These are phyloP conservation scores for Helicocarpus griseus DNA, from an alignment of 2,329 filamentous ascomycete species.

Conservation along the genomic window DNA sequence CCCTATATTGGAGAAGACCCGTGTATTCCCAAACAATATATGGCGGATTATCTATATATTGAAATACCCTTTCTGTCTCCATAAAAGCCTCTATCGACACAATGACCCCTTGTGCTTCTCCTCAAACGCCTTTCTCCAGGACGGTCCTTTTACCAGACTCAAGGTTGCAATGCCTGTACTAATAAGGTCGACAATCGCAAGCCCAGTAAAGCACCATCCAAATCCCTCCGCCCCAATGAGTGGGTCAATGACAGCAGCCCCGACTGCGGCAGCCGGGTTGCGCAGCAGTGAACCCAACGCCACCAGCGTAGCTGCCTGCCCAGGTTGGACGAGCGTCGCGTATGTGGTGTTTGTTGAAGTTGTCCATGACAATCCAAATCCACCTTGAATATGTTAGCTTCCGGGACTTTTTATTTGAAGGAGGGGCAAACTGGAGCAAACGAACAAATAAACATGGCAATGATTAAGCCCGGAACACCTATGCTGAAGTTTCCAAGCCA, in stretches of 20 bases:
- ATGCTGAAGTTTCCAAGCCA: constrained; percentile 3
- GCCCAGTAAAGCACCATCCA: constrained; percentile 5
- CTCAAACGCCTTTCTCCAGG: constrained; percentile 2
- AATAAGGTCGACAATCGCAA: constrained; percentile 1
- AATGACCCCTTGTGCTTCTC: background rate
- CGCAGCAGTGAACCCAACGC: constrained; percentile 2
- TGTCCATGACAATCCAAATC: constrained; percentile 3
- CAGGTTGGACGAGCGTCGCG: constrained; percentile 1
- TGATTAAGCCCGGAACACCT: background rate
- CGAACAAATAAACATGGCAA: constrained; percentile 1
- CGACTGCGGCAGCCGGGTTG: constrained; percentile 3
- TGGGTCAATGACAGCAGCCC: constrained; percentile 1
- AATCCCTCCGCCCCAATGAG: constrained; percentile 1
- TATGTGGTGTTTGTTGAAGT: constrained; percentile 4
- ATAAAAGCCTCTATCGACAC: background rate
- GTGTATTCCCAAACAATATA: background rate
- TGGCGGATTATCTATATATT: background rate
- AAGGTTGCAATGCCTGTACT: background rate
- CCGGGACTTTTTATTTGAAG: background rate
- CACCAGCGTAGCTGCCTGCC: constrained; percentile 2
- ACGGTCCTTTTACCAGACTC: background rate
- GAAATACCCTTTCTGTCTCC: no score
- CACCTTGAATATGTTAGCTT: background rate
- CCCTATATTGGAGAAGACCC: no score
- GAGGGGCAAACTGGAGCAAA: background rate